phyloP scores from a whole-genome alignment of 441 rosid species.

The Sinapis alba region DNA sequence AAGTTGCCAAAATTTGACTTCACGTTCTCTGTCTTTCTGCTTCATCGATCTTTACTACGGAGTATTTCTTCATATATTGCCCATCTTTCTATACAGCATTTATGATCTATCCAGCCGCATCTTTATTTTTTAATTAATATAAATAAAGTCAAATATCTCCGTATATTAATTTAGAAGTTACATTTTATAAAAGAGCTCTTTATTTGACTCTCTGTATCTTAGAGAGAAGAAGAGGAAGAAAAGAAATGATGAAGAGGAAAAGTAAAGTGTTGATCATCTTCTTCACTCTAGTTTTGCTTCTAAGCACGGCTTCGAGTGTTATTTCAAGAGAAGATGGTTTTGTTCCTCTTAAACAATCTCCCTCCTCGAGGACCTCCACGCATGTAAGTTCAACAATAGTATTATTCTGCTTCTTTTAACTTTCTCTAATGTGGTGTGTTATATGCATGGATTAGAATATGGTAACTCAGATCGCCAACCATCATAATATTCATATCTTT shows the following conservation, averaged over 20 bases:
- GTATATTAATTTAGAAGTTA: background rate
- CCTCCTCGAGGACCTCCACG: slow-evolving; percentile 5
- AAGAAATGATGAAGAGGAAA: slow-evolving; percentile 19
- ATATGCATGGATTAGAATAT: background rate
- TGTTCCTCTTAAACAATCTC: slow-evolving; percentile 26
- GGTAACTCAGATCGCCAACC: slow-evolving; percentile 3
- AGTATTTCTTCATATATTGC: slow-evolving; percentile 7
- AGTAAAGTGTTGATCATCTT: slow-evolving; percentile 15
- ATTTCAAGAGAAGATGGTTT: slow-evolving; percentile 23
- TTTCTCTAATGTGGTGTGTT: slow-evolving; percentile 1
- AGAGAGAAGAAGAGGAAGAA: slow-evolving; percentile 18
- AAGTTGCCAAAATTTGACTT: slow-evolving; percentile 42
- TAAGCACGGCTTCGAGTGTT: slow-evolving; percentile 25
- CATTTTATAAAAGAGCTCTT: slow-evolving; percentile 6
- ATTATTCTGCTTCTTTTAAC: background rate
- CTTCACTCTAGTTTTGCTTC: slow-evolving; percentile 29
- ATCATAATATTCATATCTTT: background rate
- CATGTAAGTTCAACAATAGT: slow-evolving; percentile 26
- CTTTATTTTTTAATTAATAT: slow-evolving; percentile 9
- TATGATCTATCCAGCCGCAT: slow-evolving; percentile 36
- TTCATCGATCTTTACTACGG: slow-evolving; percentile 23
- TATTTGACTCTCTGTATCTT: slow-evolving; percentile 13
- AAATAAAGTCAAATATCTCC: slow-evolving; percentile 38
- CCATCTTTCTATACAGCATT: slow-evolving; percentile 41
- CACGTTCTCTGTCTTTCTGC: slow-evolving; percentile 7